Percentiles rank a stretch among this genome's conserved stretches.
Evolutionary conservation across 139 green algal species (phyloP).

Genomic region (Chlamydomonas applanata): DNA sequence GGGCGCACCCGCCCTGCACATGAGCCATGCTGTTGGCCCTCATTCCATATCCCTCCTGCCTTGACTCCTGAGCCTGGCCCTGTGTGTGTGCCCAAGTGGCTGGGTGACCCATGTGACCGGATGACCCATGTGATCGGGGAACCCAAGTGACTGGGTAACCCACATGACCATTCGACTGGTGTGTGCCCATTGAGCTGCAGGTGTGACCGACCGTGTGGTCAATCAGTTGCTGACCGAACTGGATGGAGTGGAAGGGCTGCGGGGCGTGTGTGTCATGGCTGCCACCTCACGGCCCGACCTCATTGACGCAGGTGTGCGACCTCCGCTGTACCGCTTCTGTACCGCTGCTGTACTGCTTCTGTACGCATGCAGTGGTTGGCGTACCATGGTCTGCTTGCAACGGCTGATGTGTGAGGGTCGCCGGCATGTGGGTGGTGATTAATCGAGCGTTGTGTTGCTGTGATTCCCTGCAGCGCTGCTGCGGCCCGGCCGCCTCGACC

Average conservation of each 20-base stretch:
- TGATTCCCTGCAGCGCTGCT: conserved; percentile 79
- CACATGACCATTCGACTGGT: not conserved
- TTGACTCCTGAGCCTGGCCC: too few relatives aligned
- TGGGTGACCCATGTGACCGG: too few relatives aligned
- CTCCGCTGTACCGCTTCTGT: not conserved
- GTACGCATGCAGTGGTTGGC: too few relatives aligned
- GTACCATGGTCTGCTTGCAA: too few relatives aligned
- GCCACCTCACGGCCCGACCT: conserved; percentile 66
- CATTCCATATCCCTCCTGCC: too few relatives aligned
- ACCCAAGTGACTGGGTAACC: not conserved
- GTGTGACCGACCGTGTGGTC: conserved; percentile 91
- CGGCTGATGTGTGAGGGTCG: too few relatives aligned
- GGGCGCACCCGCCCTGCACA: too few relatives aligned
- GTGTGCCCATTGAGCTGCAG: not conserved
- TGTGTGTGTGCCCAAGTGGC: too few relatives aligned
- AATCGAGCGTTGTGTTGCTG: too few relatives aligned
- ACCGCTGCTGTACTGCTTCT: too few relatives aligned
- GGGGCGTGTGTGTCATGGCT: conserved; percentile 87
- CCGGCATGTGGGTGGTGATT: too few relatives aligned
- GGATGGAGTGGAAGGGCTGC: conserved; percentile 91
- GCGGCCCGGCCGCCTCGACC: conserved; percentile 79
- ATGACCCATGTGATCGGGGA: not conserved
- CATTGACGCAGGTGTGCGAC: not conserved
- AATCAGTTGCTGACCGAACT: conserved; percentile 98
- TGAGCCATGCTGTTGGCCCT: too few relatives aligned